Base-by-base conservation (phyloP, 2,329 filamentous ascomycete genomes). In the Tolypocladium inflatum region DNA sequence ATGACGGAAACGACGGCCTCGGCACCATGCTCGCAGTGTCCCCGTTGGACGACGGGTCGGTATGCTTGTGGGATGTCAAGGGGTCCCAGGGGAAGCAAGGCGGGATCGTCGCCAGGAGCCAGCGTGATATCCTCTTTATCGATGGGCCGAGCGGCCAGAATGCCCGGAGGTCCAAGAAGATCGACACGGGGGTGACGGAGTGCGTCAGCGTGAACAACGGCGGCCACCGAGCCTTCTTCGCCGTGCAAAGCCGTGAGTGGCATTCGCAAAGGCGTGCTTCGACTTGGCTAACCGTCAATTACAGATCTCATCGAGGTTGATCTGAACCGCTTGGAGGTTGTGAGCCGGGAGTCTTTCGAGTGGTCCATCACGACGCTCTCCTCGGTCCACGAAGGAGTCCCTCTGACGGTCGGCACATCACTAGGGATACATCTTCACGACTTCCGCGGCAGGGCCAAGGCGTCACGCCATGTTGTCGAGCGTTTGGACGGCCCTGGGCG, bases 301-400 rank as follows among this genome's bases (percentile, higher is more conserved):
- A 6, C 54, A 75, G 73, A 84, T 43, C 80, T 97, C 5, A 86
- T 91, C 56, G 90, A 96, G 68, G 83, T 97, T 26, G 91, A 97
- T 69, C 78, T 97, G 53, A 78, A 82, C 60, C 90, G 87, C 0
- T 74, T 96, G 13, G 79, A 84, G 56, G 77, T 91, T 3, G 76
- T 91, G 6, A 86, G 85, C 26, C 81, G 85, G 57, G 83, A 89
- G 58, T 81, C 80, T 4, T 97, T 90, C 65, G 88, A 91, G 1
- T 92, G 87, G 78, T 85, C 88, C 37, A 90, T 97, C 63, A 93
- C 89, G 43, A 87, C 91, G 0, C 74, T 97, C 21, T 97, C 92
- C 0, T 80, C 87, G 55, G 80, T 86, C 50, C 74, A 84, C 63
- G 75, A 84, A 54, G 79, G 80, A 0, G 80, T 87, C 0, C 91